A percentile compares a stretch with the other conserved stretches of the same genome.
Evolutionary conservation across 371 early-diverging fungal species (phyloP).

Genomic region (Dentiscutata heterogama): DNA sequence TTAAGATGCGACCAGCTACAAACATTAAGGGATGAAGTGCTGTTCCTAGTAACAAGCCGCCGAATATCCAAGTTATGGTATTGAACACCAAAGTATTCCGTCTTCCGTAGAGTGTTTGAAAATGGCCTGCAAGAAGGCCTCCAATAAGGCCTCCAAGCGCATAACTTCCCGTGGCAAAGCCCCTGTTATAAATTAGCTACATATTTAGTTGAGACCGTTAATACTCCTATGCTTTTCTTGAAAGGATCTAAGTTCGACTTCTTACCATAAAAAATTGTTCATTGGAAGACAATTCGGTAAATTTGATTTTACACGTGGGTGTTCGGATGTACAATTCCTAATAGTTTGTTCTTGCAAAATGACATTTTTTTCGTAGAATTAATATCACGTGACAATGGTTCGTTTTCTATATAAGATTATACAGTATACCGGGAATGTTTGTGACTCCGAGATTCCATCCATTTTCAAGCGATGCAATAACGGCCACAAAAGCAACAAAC

Average conservation of each 20-base stretch:
- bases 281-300: conserved; percentile 21
- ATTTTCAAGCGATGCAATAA: background rate
- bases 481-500: background rate
- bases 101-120: conserved; percentile 74
- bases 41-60: conserved; percentile 70
- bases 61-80: conserved; percentile 72
- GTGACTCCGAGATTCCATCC: conserved; percentile 1
- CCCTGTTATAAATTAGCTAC: conserved; percentile 47
- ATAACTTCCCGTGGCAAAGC: conserved; percentile 73
- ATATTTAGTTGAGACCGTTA: background rate
- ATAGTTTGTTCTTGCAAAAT: conserved; percentile 11
- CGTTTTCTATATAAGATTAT: background rate
- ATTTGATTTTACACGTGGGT: background rate
- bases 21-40: conserved; percentile 72
- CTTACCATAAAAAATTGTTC: conserved; percentile 24
- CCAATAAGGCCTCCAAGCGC: conserved; percentile 82
- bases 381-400: background rate
- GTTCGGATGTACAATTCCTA: background rate
- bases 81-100: conserved; percentile 72
- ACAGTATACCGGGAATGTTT: conserved; percentile 21
- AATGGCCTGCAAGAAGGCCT: conserved; percentile 67
- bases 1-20: conserved; percentile 82
- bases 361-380: background rate
- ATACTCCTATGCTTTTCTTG: background rate
- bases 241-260: background rate